Conservation (phyloP, 345 rosid genomes). For the Brassica napus region Da-Ae NC_063436.1:9359001-9359500, state of each 20-base stretch:
- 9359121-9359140: slow-evolving; percentile 89
- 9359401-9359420: slow-evolving; percentile 70
- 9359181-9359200: slow-evolving; percentile 84
- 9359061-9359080: slow-evolving; percentile 72
- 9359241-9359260: slow-evolving; percentile 66
- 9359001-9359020: slow-evolving; percentile 62
- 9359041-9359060: slow-evolving; percentile 77
- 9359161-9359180: slow-evolving; percentile 86
- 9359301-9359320: slow-evolving; percentile 85
- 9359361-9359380: slow-evolving; percentile 84
- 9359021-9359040: slow-evolving; percentile 63
- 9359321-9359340: slow-evolving; percentile 79
- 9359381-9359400: slow-evolving; percentile 88
- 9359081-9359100: slow-evolving; percentile 79
- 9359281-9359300: slow-evolving; percentile 87
- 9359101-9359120: slow-evolving; percentile 79
- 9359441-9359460: slow-evolving; percentile 79
- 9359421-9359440: slow-evolving; percentile 71
- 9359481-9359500: slow-evolving; percentile 75
- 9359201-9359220: slow-evolving; percentile 87
- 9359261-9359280: slow-evolving; percentile 76
- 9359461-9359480: slow-evolving; percentile 83
- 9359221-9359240: slow-evolving; percentile 87
- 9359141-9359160: slow-evolving; percentile 60
- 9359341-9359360: slow-evolving; percentile 57